Base-by-base conservation (phyloP, 2,329 filamentous ascomycete species). In the Leptographium flavum region DNA sequence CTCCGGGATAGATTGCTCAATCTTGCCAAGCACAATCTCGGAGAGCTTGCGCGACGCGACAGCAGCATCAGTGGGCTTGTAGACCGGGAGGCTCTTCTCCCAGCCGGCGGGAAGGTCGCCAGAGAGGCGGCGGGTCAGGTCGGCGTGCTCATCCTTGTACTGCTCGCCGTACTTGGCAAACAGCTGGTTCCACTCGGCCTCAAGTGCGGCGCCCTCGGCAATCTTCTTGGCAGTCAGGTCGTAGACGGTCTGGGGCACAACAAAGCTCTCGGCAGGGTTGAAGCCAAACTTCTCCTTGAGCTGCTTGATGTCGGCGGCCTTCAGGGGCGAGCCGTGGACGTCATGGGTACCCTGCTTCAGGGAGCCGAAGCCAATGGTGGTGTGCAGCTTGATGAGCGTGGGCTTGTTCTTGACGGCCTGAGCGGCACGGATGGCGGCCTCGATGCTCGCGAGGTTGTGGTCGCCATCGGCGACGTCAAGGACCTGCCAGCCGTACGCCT, bases 231-330 rank as follows among this genome's bases (percentile, higher is more conserved):
- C 67, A 71, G 94, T 95, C 57, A 79, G 61, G 61, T 96, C 88
- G 67, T 94, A 94, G 56, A 98, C 90, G 67, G 92, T 76, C 71
- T 94, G 85, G 61, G 92, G 86, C 50, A 98, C 90, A 54, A 79
- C 83, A 63, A 98, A 98, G 64, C 72, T 81, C 79, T 96, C 75
- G 57, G 90, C 82, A 49, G 92, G 87, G 74, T 96, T 83, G 73
- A 96, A 96, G 59, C 90, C 90, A 61, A 93, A 96, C 71, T 85
- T 87, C 67, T 77, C 59, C 83, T 98, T 98, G 65, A 96, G 79
- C 66, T 87, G 78, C 75, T 87, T 82, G 66, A 85, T 83, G 64
- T 98, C 92, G 58, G 95, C 90, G 54, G 80, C 76, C 80, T 96
- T 96, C 55, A 98, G 79, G 50, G 92, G 83, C 64, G 90, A 87